Conservation (phyloP, 1,284 basidiomycete species). For the Hypsizygus ulmarius region DNA sequence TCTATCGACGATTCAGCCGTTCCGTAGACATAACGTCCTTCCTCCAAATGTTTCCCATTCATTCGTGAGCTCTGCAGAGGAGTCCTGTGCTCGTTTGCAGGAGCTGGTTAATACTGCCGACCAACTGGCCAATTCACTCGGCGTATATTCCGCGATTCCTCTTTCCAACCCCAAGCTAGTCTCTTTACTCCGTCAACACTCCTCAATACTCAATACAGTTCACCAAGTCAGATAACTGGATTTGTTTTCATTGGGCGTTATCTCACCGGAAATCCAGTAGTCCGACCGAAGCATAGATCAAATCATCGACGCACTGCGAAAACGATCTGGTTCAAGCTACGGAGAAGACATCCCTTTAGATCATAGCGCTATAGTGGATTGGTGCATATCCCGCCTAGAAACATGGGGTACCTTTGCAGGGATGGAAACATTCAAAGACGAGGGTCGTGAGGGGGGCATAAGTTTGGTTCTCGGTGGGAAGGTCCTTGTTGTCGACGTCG, state of each 20-base stretch:
- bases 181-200: constrained; percentile 63
- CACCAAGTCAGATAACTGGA: constrained; percentile 42
- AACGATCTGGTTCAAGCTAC: constrained; percentile 45
- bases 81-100: constrained; percentile 42
- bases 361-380: constrained; percentile 40
- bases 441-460: constrained; percentile 46
- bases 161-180: constrained; percentile 63
- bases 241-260: constrained; percentile 10
- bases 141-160: constrained; percentile 45
- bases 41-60: constrained; percentile 43
- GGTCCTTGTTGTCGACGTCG: constrained; percentile 73
- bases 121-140: constrained; percentile 52
- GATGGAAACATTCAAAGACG: constrained; percentile 72
- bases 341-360: constrained; percentile 62
- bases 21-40: constrained; percentile 36
- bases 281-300: constrained; percentile 50
- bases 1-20: constrained; percentile 44
- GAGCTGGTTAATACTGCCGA: constrained; percentile 50
- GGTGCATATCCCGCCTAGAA: constrained; percentile 56
- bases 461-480: constrained; percentile 70
- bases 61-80: constrained; percentile 45
- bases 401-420: constrained; percentile 59
- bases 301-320: constrained; percentile 42
- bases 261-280: constrained; percentile 33
- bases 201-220: constrained; percentile 47